phyloP scores from a whole-genome alignment of 441 rosid genomes.

The Adansonia madagascariensis region DNA sequence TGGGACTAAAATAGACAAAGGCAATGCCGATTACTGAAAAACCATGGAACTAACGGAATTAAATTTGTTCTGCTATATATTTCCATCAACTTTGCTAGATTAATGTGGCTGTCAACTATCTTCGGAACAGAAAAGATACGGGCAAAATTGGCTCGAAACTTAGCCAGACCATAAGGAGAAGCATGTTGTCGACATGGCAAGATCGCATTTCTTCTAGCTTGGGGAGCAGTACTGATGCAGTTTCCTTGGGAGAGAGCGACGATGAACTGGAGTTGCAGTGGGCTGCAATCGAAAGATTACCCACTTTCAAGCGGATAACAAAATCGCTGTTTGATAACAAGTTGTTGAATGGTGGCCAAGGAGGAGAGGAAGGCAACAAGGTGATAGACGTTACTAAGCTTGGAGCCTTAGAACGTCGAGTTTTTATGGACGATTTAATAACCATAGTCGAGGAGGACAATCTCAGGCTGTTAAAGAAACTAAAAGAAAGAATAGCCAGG shows the following conservation, averaged over 20 bases:
- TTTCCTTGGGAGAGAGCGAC: not conserved
- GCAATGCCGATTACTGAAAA: too few species aligned
- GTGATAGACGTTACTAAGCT: slow-evolving; percentile 42
- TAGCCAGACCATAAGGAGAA: not conserved
- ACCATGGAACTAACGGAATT: too few species aligned
- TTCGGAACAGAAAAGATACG: too few species aligned
- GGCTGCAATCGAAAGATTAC: slow-evolving; percentile 45
- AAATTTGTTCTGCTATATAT: too few species aligned
- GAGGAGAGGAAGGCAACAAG: not conserved
- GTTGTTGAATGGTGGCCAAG: not conserved
- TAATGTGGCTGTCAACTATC: not conserved
- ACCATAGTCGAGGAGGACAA: slow-evolving; percentile 44
- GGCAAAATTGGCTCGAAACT: too few species aligned
- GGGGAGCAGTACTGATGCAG: not conserved
- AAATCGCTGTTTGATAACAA: slow-evolving; percentile 26
- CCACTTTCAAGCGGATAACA: slow-evolving; percentile 30
- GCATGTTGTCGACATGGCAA: not conserved
- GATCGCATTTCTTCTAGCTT: not conserved
- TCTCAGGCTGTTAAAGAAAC: slow-evolving; percentile 37
- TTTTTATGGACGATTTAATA: slow-evolving; percentile 39
- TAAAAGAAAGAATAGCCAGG: slow-evolving; percentile 41
- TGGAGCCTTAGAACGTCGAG: slow-evolving; percentile 33
- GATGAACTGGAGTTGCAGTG: slow-evolving; percentile 33
- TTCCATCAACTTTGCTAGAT: too few species aligned
- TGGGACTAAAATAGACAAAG: too few species aligned